These are phyloP conservation scores for Cercospora janseana DNA, from an alignment of 2,329 filamentous ascomycete species.

Conservation along the genomic window DNA sequence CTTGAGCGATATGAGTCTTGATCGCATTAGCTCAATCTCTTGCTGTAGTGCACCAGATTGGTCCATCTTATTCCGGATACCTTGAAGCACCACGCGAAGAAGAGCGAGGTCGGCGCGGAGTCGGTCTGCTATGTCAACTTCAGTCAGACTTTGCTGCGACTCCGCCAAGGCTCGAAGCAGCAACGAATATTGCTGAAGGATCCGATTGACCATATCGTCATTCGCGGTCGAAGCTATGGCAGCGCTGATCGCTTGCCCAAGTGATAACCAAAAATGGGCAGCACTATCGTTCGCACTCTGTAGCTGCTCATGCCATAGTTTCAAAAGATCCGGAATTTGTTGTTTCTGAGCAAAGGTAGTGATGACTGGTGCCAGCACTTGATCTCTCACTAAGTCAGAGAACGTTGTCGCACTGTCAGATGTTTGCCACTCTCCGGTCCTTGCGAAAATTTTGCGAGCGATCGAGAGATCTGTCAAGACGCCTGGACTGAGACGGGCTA, in stretches of 20 bases:
- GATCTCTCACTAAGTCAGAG: constrained; percentile 4
- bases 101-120: constrained; percentile 10
- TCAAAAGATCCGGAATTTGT: constrained; percentile 31
- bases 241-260: not conserved
- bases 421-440: not conserved
- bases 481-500: constrained; percentile 49
- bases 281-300: constrained; percentile 9
- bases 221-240: constrained; percentile 1
- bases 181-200: not conserved
- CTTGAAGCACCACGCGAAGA: constrained; percentile 10
- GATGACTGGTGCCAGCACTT: constrained; percentile 35
- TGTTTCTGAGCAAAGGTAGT: constrained; percentile 33
- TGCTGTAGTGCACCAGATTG: constrained; percentile 5
- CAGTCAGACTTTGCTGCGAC: not conserved
- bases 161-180: constrained; percentile 1
- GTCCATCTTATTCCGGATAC: constrained; percentile 7
- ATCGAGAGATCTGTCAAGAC: constrained; percentile 41
- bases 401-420: not conserved
- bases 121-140: not conserved
- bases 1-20: not conserved
- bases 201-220: not conserved
- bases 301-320: constrained; percentile 34
- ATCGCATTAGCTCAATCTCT: constrained; percentile 4
- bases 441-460: constrained; percentile 14
- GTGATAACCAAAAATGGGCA: not conserved